Evolutionary conservation across 169 alveolate species (phyloP), one percentile per base, ranked within the genome.

Genomic region (Cryptosporidium tyzzeri): DNA sequence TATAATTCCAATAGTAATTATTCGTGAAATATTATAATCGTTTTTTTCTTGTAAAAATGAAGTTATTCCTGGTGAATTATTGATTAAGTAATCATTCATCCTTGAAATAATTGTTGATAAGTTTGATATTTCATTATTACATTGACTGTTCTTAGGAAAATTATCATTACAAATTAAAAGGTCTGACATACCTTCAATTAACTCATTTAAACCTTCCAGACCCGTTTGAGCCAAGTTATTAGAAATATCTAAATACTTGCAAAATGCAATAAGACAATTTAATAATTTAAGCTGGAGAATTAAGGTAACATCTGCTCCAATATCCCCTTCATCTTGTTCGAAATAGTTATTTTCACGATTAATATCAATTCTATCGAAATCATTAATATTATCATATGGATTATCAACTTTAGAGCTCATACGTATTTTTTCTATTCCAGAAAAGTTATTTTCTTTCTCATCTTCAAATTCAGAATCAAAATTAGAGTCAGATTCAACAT

Each of bases 391-490:
- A 23, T 4, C 29, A 31, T 14, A 8, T 6, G 4, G 8, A 18
- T 12, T 7, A 44, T 3, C 29, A 12, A 8, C n/a, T 9, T 71
- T 21, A 29, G 85, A 55, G 23, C n/a, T 50, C 7, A 21, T 6
- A 9, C 41, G 51, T 44, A 48, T 12, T 18, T 62, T 33, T 62
- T 59, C 89, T 2, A 80, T 21, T 18, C 80, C 73, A 37, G 68
- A 80, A 80, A 59, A 37, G n/a, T 26, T 29, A 50, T 80, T 80
- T 80, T 80, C 89, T 65, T 80, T 80, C 14, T 80, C 74, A n/a
- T 37, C 44, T 37, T 37, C 44, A 37, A 4, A 37, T 1, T 37
- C 44, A 37, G 44, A 37, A 6, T 80, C 68, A 12, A 55, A 62
- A 5, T 80, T 80, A 39, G 45, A 14, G 0, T 62, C 26, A 35